Percentiles rank a stretch among this genome's conserved stretches.
Evolutionary conservation across 2,329 filamentous ascomycete species (phyloP).

Genomic region (Trichoderma gracile): DNA sequence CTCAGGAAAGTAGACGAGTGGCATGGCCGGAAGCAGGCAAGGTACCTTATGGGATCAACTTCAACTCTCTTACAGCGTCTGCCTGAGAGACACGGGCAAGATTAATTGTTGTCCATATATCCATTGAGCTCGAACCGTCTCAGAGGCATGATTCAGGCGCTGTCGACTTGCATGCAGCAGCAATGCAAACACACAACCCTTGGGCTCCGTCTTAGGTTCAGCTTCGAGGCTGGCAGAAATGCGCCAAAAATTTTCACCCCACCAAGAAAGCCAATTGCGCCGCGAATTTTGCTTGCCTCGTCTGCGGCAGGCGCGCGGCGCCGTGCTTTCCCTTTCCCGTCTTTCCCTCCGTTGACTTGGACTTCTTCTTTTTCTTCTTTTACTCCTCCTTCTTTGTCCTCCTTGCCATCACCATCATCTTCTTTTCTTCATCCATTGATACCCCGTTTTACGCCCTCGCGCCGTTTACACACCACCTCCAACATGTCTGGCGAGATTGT

Average conservation of each 20-base stretch:
- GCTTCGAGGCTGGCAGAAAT: not conserved
- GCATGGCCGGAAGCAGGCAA: not conserved
- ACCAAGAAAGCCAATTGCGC: constrained; percentile 25
- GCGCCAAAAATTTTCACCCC: constrained; percentile 30
- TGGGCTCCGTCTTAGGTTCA: not conserved
- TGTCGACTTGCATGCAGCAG: not conserved
- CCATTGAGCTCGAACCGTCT: no score
- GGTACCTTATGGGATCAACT: not conserved
- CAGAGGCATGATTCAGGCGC: not conserved
- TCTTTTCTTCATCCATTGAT: constrained; percentile 1
- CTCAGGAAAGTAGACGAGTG: not conserved
- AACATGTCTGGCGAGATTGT: constrained; percentile 67
- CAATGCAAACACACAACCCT: not conserved
- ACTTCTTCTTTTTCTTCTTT: not conserved
- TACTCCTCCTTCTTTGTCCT: not conserved
- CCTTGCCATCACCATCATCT: not conserved
- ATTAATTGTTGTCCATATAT: not conserved
- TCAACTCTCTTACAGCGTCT: no score
- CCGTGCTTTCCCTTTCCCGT: not conserved
- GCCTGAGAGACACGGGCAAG: no score
- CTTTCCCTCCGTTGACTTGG: not conserved
- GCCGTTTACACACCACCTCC: constrained; percentile 26
- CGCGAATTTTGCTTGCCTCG: constrained; percentile 24
- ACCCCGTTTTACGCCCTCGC: constrained; percentile 24
- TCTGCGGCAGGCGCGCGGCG: constrained; percentile 26